phyloP scores from a whole-genome alignment of 2,329 filamentous ascomycete genomes.

The Colletotrichum sp. region DNA sequence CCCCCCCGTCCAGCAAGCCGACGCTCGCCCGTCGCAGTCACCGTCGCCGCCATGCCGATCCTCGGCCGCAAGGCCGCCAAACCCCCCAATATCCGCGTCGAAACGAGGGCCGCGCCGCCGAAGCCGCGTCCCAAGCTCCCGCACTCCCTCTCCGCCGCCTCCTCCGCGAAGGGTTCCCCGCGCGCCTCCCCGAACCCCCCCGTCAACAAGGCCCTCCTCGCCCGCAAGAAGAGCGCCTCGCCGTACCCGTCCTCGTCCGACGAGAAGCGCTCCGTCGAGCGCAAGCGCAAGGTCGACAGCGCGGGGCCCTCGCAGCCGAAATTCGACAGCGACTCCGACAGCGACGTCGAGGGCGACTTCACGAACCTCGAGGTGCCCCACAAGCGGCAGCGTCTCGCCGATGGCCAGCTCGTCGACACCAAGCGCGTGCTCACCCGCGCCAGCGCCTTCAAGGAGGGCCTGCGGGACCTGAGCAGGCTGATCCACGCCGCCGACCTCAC shows the following conservation, averaged over 20 bases:
- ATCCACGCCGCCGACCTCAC: constrained; percentile 61
- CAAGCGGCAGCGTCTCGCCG: constrained; percentile 52
- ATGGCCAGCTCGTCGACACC: constrained; percentile 48
- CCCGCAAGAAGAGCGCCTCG: constrained; percentile 45
- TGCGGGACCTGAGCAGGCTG: constrained; percentile 39
- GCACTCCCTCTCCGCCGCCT: constrained; percentile 33
- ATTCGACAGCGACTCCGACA: constrained; percentile 57
- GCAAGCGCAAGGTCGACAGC: constrained; percentile 22
- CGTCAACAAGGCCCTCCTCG: constrained; percentile 25
- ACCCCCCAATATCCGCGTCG: constrained; percentile 55
- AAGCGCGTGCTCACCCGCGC: constrained; percentile 52
- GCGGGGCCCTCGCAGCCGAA: constrained; percentile 29
- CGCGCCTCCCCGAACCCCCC: constrained; percentile 46
- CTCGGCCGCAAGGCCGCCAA: constrained; percentile 53
- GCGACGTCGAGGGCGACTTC: constrained; percentile 45
- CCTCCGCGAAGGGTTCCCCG: constrained; percentile 36
- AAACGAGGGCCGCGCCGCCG: constrained; percentile 51
- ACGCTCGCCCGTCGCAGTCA: neutral
- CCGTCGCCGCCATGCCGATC: constrained; percentile 30
- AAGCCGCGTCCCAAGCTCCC: constrained; percentile 41
- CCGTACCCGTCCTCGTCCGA: constrained; percentile 41
- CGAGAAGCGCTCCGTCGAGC: constrained; percentile 15
- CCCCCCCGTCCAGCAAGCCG: neutral
- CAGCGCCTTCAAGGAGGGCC: constrained; percentile 40
- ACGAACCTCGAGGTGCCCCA: constrained; percentile 42